Conservation (phyloP, 2,329 filamentous ascomycete species). For the Fusarium gaditjirri region DNA sequence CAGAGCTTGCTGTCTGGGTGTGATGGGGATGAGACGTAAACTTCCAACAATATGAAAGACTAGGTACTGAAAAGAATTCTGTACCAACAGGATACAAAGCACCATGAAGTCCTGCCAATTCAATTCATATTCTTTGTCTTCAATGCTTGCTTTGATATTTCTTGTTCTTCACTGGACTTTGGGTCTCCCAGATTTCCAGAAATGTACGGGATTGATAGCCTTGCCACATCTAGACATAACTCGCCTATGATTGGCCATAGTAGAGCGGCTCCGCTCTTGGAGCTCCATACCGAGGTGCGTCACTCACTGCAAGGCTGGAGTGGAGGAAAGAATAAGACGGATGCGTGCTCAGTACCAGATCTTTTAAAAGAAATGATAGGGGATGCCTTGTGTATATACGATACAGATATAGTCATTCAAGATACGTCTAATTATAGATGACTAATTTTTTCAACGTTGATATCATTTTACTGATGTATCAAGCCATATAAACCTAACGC, state of each 20-base stretch:
- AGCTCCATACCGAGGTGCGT: slow-evolving; percentile 5
- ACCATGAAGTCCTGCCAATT: no score
- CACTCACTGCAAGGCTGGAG: slow-evolving; percentile 38
- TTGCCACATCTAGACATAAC: slow-evolving; percentile 1
- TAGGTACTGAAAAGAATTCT: not conserved
- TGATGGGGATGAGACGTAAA: not conserved
- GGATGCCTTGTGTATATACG: not conserved
- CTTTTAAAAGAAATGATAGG: not conserved
- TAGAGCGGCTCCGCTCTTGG: not conserved
- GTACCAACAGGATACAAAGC: not conserved
- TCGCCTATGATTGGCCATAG: slow-evolving; percentile 6
- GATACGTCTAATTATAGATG: not conserved
- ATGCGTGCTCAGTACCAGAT: not conserved
- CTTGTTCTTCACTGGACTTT: not conserved
- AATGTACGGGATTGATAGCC: slow-evolving; percentile 7
- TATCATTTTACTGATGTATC: not conserved
- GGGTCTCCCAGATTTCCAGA: not conserved
- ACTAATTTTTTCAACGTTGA: not conserved
- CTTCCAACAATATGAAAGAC: not conserved
- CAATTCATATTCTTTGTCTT: not conserved
- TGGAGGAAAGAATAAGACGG: slow-evolving; percentile 13
- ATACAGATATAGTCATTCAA: not conserved
- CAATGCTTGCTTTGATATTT: not conserved
- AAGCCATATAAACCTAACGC: not conserved
- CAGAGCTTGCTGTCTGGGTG: not conserved